Percentiles rank a stretch among this genome's conserved stretches.
Evolutionary conservation across 257 asterid species (phyloP).

Genomic region (Solanum clarkiae): DNA sequence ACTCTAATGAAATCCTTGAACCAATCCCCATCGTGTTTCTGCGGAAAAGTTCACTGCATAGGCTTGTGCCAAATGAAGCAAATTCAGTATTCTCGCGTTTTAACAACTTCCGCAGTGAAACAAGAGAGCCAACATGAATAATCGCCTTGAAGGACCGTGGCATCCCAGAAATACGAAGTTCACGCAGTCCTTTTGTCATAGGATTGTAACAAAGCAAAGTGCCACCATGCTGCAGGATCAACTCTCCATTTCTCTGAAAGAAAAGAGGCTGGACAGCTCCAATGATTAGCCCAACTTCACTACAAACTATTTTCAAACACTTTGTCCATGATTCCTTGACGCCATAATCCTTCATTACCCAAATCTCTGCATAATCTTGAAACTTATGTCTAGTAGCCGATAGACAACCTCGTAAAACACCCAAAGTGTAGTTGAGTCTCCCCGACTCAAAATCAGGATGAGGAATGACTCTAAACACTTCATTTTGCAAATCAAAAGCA

Average conservation of each 20-base stretch:
- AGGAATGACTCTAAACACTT: not conserved
- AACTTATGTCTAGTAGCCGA: not conserved
- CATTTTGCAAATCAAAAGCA: conserved; percentile 5
- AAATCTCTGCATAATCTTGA: conserved; percentile 5
- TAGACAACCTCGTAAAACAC: conserved; percentile 5
- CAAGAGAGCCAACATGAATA: not conserved
- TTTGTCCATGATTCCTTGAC: conserved; percentile 17
- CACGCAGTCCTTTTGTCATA: not conserved
- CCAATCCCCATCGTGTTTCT: not conserved
- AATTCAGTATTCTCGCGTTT: not conserved
- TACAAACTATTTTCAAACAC: not conserved
- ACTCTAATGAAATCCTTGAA: not conserved
- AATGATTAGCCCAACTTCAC: not conserved
- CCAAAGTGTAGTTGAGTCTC: conserved; percentile 7
- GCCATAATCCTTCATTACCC: conserved; percentile 21
- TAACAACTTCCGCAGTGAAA: not conserved
- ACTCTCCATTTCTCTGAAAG: not conserved
- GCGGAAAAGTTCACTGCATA: not conserved
- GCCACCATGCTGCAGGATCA: not conserved
- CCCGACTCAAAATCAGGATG: not conserved
- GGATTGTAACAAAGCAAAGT: not conserved
- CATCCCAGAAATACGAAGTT: not conserved
- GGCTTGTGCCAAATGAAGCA: not conserved
- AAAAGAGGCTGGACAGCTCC: not conserved
- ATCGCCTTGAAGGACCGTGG: not conserved